Evolutionary conservation across 1,284 basidiomycete species (phyloP), one percentile per base, ranked within the genome.

Genomic region (Papiliotrema terrestris): DNA sequence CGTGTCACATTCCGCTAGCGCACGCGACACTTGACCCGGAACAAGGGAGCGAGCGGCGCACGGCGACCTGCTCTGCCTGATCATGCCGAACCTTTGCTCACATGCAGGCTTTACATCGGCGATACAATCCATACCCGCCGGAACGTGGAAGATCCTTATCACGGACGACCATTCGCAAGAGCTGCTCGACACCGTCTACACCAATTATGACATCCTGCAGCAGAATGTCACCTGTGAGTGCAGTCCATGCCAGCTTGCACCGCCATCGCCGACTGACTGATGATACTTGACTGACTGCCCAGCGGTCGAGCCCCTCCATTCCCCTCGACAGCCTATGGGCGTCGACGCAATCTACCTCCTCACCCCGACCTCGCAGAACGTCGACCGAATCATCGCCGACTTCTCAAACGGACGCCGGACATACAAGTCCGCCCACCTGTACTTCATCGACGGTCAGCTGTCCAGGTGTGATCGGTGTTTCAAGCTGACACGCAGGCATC

Each of bases 81-180:
- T 32, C 22, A 32, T 23, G 25, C 5, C 5, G 29, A 26, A 4
- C 45, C 13, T 8, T 26, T 29, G n/a, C 19, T 26, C 45, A 14
- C 22, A 3, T 35, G 15, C 36, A 78, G 77, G 77, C 23, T 72
- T 78, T 52, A 65, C 65, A 14, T 69, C 69, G 35, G 75, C 76
- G 9, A 63, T 78, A 55, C 60, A 69, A 84, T 91, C 68, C 45
- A 85, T 89, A 67, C 88, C 89, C 2, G 83, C 85, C 8, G 83
- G 83, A 55, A 79, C 83, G 82, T 98, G 95, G 95, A 98, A 98
- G 83, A 88, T 95, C 67, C 83, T 98, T 48, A 91, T 98, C 57
- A 89, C 98, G 42, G 95, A 98, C 76, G 87, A 93, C 60, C 85
- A 91, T 78, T 88, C 92, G 29, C 88, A 93, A 76, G 84, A 83